Conservation (phyloP, 108 stramenopile genomes). For the Ochromonas danica region DNA sequence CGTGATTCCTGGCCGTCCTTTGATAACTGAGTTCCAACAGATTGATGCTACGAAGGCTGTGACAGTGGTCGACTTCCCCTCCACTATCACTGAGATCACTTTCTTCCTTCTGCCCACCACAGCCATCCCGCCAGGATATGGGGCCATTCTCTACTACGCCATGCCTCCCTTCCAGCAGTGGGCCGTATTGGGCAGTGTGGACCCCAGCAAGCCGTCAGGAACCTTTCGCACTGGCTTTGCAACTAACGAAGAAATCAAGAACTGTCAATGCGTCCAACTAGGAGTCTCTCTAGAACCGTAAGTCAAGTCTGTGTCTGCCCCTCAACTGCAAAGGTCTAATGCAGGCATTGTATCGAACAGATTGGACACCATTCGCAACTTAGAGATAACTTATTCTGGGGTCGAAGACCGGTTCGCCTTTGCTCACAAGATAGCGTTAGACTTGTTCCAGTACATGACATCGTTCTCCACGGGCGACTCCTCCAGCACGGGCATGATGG, state of each 20-base stretch:
- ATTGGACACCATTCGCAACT: slow-evolving; percentile 35
- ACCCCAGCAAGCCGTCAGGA: slow-evolving; percentile 31
- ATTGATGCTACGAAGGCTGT: slow-evolving; percentile 9
- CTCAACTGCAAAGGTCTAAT: no score
- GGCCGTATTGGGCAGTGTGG: slow-evolving; percentile 31
- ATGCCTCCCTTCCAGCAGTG: slow-evolving; percentile 35
- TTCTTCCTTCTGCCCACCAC: slow-evolving; percentile 39
- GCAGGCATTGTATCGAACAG: no score
- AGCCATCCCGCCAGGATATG: slow-evolving; percentile 24
- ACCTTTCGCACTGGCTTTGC: slow-evolving; percentile 37
- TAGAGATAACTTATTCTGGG: slow-evolving; percentile 33
- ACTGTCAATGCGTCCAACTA: slow-evolving; percentile 36
- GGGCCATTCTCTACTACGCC: slow-evolving; percentile 35
- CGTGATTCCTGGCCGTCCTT: slow-evolving; percentile 32
- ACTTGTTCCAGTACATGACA: slow-evolving; percentile 35
- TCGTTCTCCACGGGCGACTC: slow-evolving; percentile 37
- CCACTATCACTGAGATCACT: slow-evolving; percentile 8
- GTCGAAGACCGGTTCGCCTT: slow-evolving; percentile 38
- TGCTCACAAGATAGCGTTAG: slow-evolving; percentile 40
- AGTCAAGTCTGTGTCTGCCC: not conserved
- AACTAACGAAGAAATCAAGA: slow-evolving; percentile 25
- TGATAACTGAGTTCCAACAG: slow-evolving; percentile 23
- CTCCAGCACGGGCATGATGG: slow-evolving; percentile 23
- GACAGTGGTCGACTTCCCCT: not conserved
- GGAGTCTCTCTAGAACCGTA: slow-evolving; percentile 42